Evolutionary conservation across 169 alveolate species (phyloP).

Genomic region (Plasmodium chabaudi): DNA sequence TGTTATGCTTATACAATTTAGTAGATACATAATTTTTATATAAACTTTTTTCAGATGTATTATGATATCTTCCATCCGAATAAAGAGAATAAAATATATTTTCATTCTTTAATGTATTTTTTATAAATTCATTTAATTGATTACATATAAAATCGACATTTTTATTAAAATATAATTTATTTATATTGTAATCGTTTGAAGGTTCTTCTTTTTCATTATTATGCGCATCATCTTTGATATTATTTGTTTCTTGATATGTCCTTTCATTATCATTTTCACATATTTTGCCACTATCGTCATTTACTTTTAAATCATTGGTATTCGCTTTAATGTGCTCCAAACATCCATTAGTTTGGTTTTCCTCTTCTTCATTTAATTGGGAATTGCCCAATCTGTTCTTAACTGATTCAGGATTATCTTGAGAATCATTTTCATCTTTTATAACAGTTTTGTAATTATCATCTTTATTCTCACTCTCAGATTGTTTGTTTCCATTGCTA

Average conservation of each 20-base stretch:
- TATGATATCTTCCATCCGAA: conserved; percentile 18
- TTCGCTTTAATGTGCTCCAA: no score
- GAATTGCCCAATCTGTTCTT: no score
- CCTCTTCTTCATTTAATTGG: no score
- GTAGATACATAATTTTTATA: conserved; percentile 56
- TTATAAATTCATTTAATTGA: conserved; percentile 37
- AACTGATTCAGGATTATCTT: no score
- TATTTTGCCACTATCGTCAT: no score
- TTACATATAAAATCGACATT: conserved; percentile 62
- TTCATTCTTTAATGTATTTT: conserved; percentile 53
- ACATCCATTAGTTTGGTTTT: no score
- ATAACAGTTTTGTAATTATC: no score
- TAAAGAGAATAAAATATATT: conserved; percentile 9
- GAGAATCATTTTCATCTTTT: no score
- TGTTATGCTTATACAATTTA: conserved; percentile 32
- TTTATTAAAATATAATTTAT: conserved; percentile 21
- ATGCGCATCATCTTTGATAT: conserved; percentile 7
- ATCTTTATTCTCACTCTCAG: no score
- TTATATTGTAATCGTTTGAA: not conserved
- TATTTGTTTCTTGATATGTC: conserved; percentile 6
- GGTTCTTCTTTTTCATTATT: not conserved
- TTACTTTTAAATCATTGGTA: no score
- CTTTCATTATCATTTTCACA: not conserved
- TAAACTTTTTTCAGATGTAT: conserved; percentile 43
- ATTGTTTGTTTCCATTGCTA: not conserved